Evolutionary conservation across 1,284 basidiomycete species (phyloP).

Genomic region (Malassezia arunalokei): DNA sequence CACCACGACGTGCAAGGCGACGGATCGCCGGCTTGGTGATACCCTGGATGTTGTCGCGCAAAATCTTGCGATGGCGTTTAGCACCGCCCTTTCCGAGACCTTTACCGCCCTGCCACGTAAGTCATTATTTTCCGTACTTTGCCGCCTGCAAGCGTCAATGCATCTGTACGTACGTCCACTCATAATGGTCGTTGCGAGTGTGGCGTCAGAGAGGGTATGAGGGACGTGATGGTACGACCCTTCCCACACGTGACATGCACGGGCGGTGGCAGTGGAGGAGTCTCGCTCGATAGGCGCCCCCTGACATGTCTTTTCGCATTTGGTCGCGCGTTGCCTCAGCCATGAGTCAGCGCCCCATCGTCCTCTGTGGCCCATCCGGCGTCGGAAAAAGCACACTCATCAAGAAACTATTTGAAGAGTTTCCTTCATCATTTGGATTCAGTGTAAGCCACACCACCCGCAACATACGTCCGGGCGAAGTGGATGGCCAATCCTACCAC

Average conservation of each 20-base stretch:
- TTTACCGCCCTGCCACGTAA: conserved; percentile 41
- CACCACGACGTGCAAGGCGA: conserved; percentile 82
- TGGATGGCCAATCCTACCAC: conserved; percentile 58
- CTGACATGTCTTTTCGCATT: neutral
- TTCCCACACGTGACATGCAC: neutral
- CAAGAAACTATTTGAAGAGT: conserved; percentile 66
- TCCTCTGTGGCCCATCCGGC: conserved; percentile 73
- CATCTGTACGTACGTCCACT: conserved; percentile 17
- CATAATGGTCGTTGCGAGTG: conserved; percentile 3
- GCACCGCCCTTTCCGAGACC: conserved; percentile 47
- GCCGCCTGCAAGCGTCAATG: conserved; percentile 24
- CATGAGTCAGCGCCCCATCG: conserved; percentile 51
- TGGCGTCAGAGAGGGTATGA: neutral
- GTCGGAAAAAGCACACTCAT: conserved; percentile 90
- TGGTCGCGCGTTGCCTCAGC: neutral
- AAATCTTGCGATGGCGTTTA: conserved; percentile 46
- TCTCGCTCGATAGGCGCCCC: neutral
- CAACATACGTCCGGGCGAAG: conserved; percentile 67
- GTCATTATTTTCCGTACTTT: conserved; percentile 18
- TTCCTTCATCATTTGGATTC: conserved; percentile 80
- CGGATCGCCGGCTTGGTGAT: conserved; percentile 89
- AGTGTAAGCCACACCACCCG: conserved; percentile 88
- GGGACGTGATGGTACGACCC: neutral
- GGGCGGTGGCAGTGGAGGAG: neutral
- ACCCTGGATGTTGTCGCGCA: conserved; percentile 48